These are phyloP conservation scores for Panicum hallii DNA, from an alignment of 202 grass and related monocot species.

Conservation along the genomic window DNA sequence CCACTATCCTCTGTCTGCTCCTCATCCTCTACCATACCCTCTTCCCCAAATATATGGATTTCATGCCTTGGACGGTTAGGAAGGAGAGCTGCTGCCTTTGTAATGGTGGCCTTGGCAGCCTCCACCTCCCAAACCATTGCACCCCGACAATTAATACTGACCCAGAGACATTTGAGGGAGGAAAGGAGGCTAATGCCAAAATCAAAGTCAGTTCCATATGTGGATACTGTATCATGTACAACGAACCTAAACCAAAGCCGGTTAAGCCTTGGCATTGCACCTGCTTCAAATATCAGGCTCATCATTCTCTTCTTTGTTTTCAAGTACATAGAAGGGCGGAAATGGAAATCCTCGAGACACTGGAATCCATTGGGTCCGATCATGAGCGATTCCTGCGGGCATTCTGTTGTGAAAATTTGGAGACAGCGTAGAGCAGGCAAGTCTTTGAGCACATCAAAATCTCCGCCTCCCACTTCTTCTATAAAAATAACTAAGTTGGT, in stretches of 20 bases:
- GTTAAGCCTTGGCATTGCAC: conserved; percentile 43
- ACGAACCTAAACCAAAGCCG: conserved; percentile 12
- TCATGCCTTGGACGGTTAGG: conserved; percentile 31
- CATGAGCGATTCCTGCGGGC: background rate
- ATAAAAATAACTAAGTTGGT: conserved; percentile 11
- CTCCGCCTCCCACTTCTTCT: conserved; percentile 14
- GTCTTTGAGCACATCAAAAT: conserved; percentile 21
- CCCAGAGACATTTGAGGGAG: conserved; percentile 29
- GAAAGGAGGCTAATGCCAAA: conserved; percentile 41
- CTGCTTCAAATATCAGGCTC: conserved; percentile 33
- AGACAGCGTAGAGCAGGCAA: conserved; percentile 3
- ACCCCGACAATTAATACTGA: conserved; percentile 30
- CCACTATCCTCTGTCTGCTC: background rate
- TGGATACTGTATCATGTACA: background rate
- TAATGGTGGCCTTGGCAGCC: conserved; percentile 13
- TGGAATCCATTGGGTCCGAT: conserved; percentile 34
- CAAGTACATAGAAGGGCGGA: conserved; percentile 4
- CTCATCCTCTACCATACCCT: background rate
- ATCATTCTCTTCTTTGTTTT: conserved; percentile 19
- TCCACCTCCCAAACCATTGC: conserved; percentile 30
- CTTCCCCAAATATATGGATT: conserved; percentile 35
- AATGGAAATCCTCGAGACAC: conserved; percentile 26
- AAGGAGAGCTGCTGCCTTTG: conserved; percentile 7
- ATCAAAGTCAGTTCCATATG: conserved; percentile 26
- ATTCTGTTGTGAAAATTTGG: conserved; percentile 21